Evolutionary conservation across 179 eudicot genomes (phyloP), one percentile per base, ranked within the genome.

Genomic region (Amaranthus tricolor): DNA sequence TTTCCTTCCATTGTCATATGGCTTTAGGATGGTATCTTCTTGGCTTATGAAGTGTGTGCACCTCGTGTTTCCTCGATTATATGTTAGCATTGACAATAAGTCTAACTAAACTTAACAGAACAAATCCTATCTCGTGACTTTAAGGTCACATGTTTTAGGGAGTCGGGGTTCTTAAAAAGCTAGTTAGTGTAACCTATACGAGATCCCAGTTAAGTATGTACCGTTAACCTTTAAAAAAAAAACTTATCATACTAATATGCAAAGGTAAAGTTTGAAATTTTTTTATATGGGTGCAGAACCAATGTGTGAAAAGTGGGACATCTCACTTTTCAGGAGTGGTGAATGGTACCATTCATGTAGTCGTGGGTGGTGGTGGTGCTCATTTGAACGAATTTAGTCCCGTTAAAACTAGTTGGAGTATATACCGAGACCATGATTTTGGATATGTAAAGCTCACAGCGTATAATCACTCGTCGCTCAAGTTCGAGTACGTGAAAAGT

Each of bases 341-440:
- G 70, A 88, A 89, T 17, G 94, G 94, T 54, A 89, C 97, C 6
- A 91, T 91, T 71, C 92, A 91, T 63, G 85, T 91, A 13, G 94
- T 86, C 20, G 94, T 87, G 14, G 97, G 97, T 9, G 92, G 92
- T 44, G 97, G 86, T n/a, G 97, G 97, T 4, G 86, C 92, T 0
- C 77, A 84, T 72, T 87, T 91, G 12, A 15, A 88, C 0, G 58
- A 74, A 3, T 91, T 91, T 59, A 72, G 91, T 1, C 62, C 65
- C 31, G 48, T 86, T 13, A 80, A 77, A 75, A 87, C 97, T 15
- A 80, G 59, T 14, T 91, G 97, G 97, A 91, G 97, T 66, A 66
- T 91, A 12, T 84, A 76, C 78, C 79, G 86, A 76, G 97, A 91
- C 67, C 66, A 52, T 6, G 97, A 91, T 75, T 86, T 84, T 51